A percentile compares a stretch with the other conserved stretches of the same genome.
phyloP scores from a whole-genome alignment of 164 flowering plant genomes.

The Vitis amurensis region DNA sequence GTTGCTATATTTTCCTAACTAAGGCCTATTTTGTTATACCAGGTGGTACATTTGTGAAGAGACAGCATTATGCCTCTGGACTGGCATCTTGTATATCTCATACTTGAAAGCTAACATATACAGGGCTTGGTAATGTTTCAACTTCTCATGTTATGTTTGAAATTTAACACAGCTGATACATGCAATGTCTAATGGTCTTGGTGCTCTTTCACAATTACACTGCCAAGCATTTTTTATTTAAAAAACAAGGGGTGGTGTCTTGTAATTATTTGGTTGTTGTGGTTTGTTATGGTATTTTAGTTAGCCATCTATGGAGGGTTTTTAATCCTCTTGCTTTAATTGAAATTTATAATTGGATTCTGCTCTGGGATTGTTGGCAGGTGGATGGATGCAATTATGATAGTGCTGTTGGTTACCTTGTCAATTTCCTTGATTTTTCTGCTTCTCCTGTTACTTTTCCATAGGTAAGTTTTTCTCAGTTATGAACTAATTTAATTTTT shows the following conservation, averaged over 20 bases:
- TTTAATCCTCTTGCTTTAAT: background rate
- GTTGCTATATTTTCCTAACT: background rate
- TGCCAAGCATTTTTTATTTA: too few species aligned
- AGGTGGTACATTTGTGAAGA: conserved; percentile 97
- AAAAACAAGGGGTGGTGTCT: too few species aligned
- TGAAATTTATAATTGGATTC: conserved; percentile 5
- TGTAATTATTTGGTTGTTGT: too few species aligned
- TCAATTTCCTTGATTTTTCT: conserved; percentile 59
- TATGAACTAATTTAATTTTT: background rate
- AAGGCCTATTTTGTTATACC: conserved; percentile 7
- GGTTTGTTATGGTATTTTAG: too few species aligned
- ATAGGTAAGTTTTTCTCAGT: conserved; percentile 47
- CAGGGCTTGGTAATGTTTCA: conserved; percentile 56
- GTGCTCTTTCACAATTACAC: too few species aligned
- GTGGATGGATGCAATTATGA: conserved; percentile 78
- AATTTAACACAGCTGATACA: background rate
- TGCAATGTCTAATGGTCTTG: too few species aligned
- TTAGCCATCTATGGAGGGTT: background rate
- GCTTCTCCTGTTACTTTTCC: conserved; percentile 75
- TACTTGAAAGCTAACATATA: conserved; percentile 58
- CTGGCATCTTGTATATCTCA: conserved; percentile 67
- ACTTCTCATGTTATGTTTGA: background rate
- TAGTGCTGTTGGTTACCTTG: conserved; percentile 58
- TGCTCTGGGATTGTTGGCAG: conserved; percentile 37
- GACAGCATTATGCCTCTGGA: conserved; percentile 85